Percentiles rank a stretch among this genome's conserved stretches.
Evolutionary conservation across 1,284 basidiomycete genomes (phyloP).

Genomic region (Xerocomus cyaneibrunnescens): DNA sequence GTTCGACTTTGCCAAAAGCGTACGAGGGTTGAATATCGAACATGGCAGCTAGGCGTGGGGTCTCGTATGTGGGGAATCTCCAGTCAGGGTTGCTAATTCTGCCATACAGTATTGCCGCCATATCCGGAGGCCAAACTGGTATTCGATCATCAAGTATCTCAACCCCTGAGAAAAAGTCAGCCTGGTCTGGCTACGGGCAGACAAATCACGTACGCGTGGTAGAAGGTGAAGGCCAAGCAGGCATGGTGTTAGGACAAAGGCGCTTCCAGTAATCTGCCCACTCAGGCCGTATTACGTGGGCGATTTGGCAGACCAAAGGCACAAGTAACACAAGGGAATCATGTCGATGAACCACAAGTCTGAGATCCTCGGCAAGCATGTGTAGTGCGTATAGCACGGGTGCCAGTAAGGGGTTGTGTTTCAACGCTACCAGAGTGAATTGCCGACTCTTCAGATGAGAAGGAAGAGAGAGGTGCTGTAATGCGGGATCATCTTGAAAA

Average conservation of each 20-base stretch:
- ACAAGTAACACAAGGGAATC: constrained; percentile 59
- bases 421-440: constrained; percentile 23
- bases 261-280: constrained; percentile 91
- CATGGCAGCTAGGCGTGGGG: constrained; percentile 46
- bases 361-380: constrained; percentile 69
- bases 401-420: constrained; percentile 45
- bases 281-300: constrained; percentile 64
- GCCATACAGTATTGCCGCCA: constrained; percentile 61
- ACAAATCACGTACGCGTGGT: constrained; percentile 42
- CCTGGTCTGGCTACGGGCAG: not conserved
- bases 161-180: constrained; percentile 36
- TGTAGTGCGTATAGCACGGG: constrained; percentile 71
- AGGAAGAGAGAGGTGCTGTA: constrained; percentile 49
- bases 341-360: constrained; percentile 55
- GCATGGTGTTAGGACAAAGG: constrained; percentile 59
- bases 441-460: constrained; percentile 26
- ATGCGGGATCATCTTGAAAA: constrained; percentile 58
- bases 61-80: constrained; percentile 55
- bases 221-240: constrained; percentile 54
- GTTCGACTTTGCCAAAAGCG: constrained; percentile 59
- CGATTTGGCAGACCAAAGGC: constrained; percentile 66
- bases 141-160: constrained; percentile 60
- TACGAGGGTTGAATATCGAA: constrained; percentile 56
- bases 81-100: constrained; percentile 66
- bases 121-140: constrained; percentile 69